These are phyloP conservation scores for Giardia muris DNA, from an alignment of 208 protist species.

Conservation along the genomic window DNA sequence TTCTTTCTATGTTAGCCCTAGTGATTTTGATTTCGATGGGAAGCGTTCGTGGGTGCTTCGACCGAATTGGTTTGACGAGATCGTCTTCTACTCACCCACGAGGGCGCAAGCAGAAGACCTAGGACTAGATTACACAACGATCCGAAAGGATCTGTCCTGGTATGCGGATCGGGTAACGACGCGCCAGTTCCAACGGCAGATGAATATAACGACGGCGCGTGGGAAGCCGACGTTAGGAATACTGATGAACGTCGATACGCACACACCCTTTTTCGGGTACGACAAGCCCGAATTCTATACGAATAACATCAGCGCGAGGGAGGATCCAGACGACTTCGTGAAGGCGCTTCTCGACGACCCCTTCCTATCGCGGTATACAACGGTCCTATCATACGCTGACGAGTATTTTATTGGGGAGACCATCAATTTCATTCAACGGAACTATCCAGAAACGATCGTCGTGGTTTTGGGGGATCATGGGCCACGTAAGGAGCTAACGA, in stretches of 20 bases:
- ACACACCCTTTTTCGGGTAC: constrained; percentile 6
- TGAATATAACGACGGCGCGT: neutral
- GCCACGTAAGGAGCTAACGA: neutral
- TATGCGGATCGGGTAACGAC: neutral
- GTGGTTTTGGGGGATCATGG: constrained; percentile 15
- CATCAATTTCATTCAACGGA: neutral
- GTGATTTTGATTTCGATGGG: neutral
- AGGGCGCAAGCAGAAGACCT: neutral
- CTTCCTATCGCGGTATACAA: neutral
- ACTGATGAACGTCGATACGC: neutral
- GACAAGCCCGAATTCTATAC: constrained; percentile 14
- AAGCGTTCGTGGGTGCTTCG: neutral
- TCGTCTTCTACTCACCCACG: neutral
- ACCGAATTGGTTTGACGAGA: neutral
- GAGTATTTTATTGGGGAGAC: neutral
- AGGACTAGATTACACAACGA: neutral
- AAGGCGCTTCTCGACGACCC: neutral
- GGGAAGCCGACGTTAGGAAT: neutral
- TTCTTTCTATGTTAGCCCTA: neutral
- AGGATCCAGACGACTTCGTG: neutral
- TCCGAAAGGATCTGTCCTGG: neutral
- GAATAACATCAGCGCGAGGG: neutral
- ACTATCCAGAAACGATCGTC: neutral
- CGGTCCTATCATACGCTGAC: constrained; percentile 9
- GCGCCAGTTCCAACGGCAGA: neutral